Percentiles rank a stretch among this genome's conserved stretches.
Conservation (phyloP, 495 filamentous ascomycete species). For the Podospora fimiseda region DNA sequence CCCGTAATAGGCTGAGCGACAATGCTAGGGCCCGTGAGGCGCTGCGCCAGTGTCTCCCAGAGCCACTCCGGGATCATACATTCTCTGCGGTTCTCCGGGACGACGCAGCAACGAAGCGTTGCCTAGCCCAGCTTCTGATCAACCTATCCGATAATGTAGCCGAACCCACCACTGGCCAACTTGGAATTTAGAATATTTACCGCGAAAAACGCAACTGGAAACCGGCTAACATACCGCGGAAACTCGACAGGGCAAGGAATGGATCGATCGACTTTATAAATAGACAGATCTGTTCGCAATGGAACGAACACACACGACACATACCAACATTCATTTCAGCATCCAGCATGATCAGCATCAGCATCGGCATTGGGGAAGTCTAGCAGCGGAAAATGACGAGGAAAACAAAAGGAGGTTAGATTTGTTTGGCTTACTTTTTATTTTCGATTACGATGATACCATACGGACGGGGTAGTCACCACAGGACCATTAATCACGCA, state of each 20-base stretch:
- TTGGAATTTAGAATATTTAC: conserved; percentile 19
- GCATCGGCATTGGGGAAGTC: background rate
- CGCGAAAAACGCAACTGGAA: background rate
- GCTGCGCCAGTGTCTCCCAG: conserved; percentile 90
- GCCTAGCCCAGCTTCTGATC: conserved; percentile 91
- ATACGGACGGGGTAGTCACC: background rate
- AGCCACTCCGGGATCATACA: conserved; percentile 92
- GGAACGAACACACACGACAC: background rate
- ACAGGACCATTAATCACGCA: background rate
- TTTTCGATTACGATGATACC: background rate
- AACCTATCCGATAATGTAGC: conserved; percentile 92
- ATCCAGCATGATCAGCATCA: background rate
- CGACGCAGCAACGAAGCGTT: conserved; percentile 96
- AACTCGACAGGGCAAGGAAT: conserved; percentile 19
- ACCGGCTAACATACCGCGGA: conserved; percentile 9
- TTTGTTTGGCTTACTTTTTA: background rate
- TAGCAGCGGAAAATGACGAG: background rate
- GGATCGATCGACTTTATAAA: conserved; percentile 18
- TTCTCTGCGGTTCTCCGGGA: conserved; percentile 95
- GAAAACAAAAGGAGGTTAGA: background rate
- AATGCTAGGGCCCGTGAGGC: conserved; percentile 95
- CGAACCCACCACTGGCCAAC: conserved; percentile 42
- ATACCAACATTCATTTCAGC: background rate
- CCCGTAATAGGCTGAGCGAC: conserved; percentile 67
- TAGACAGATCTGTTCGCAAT: background rate